Base-by-base conservation (phyloP, 805 yeast genomes). In the Lipomyces mesembrius region DNA sequence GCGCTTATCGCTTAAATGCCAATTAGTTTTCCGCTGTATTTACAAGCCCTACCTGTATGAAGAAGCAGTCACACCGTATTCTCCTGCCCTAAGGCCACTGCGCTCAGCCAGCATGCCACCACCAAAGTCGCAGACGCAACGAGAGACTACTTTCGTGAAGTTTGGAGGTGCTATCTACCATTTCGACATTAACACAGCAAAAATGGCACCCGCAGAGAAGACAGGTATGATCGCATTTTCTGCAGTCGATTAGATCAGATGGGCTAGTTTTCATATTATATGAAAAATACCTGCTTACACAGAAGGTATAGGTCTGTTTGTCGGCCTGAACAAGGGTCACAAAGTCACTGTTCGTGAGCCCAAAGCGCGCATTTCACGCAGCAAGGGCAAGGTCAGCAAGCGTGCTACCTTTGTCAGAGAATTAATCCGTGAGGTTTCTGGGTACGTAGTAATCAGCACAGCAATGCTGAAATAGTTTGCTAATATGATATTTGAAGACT, bases 281-380 rank as follows among this genome's bases (percentile, higher is more conserved):
- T 25, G 57, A 52, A 57, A 29, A 29, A 2, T 29, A 34, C 32
- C 1, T 14, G 52, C 32, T 17, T 29, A 17, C 25, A 62, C 58
- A 29, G 6, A 20, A 34, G 20, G 4, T 27, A 37, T 84, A 80
- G 89, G 89, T 84, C 92, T 94, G 83, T 97, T 97, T 86, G 88
- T 88, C 86, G 99, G 99, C 84, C 87, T 89, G 84, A 96, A 95
- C 97, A 94, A 96, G 86, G 99, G 99, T 84, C 96, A 90, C 96
- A 88, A 91, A 85, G 95, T 92, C 85, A 88, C 91, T 82, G 80
- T 88, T 74, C 87, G 89, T 83, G 89, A 88, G 80, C 88, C 87
- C 79, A 89, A 92, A 79, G 90, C 93, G 83, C 92, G 91, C 83
- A 87, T 90, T 79, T 91, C 98, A 73, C 87, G 90, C 90, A 90